Conservation (phyloP, 2,329 filamentous ascomycete genomes). For the Colletotrichum liriopes region DNA sequence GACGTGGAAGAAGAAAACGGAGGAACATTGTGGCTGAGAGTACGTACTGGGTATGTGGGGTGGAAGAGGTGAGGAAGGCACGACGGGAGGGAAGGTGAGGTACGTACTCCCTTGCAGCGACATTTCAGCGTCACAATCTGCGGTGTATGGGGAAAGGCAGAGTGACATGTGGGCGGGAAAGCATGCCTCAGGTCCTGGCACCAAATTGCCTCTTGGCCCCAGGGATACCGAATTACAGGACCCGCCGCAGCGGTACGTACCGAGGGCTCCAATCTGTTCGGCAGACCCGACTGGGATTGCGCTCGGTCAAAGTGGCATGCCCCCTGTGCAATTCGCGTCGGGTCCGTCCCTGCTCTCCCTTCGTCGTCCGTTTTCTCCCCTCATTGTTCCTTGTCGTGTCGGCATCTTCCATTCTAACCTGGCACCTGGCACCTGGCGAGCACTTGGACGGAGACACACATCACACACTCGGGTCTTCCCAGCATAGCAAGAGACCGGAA, state of each 20-base stretch:
- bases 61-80: no score
- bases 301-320: slow-evolving; percentile 20
- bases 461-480: neutral
- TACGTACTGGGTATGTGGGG: neutral
- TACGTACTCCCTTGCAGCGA: slow-evolving; percentile 11
- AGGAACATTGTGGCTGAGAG: neutral
- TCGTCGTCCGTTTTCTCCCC: neutral
- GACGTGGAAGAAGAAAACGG: neutral
- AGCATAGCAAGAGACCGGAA: neutral
- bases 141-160: slow-evolving; percentile 12
- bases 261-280: neutral
- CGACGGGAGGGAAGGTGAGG: neutral
- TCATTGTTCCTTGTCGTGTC: neutral
- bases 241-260: slow-evolving; percentile 12
- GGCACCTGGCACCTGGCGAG: slow-evolving; percentile 16
- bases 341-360: slow-evolving; percentile 17
- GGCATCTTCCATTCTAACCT: slow-evolving; percentile 16
- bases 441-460: neutral
- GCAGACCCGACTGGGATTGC: neutral
- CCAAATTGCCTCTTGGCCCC: slow-evolving; percentile 8
- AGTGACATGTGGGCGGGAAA: slow-evolving; percentile 36
- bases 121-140: slow-evolving; percentile 18
- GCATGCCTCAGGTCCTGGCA: neutral
- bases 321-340: slow-evolving; percentile 19
- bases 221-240: slow-evolving; percentile 27